phyloP scores from a whole-genome alignment of 2,329 filamentous ascomycete genomes.

The Fusarium tjaetaba region DNA sequence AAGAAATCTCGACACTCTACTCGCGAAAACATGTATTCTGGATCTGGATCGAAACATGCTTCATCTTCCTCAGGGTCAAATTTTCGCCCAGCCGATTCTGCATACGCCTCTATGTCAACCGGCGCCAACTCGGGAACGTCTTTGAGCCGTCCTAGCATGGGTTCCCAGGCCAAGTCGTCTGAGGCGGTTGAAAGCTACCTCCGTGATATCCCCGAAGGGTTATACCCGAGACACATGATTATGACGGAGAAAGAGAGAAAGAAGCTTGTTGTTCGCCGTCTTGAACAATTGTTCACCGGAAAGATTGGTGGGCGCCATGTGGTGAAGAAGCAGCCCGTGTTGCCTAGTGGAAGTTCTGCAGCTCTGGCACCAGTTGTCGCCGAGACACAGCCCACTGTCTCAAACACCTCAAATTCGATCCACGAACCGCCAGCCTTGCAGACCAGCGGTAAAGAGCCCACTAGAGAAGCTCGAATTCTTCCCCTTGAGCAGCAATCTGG shows the following conservation, averaged over 20 bases:
- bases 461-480: conserved; percentile 62
- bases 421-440: conserved; percentile 51
- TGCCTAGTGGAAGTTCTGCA: conserved; percentile 19
- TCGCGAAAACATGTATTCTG: conserved; percentile 53
- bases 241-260: conserved; percentile 81
- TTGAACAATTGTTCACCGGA: conserved; percentile 86
- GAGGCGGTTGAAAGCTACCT: conserved; percentile 75
- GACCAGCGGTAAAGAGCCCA: conserved; percentile 41
- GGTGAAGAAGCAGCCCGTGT: conserved; percentile 36
- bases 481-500: conserved; percentile 44
- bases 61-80: conserved; percentile 64
- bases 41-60: conserved; percentile 60
- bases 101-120: conserved; percentile 74
- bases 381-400: conserved; percentile 37
- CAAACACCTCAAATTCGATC: conserved; percentile 2
- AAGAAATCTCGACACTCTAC: conserved; percentile 55
- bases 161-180: conserved; percentile 52
- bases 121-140: conserved; percentile 57
- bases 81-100: conserved; percentile 66
- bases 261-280: conserved; percentile 76
- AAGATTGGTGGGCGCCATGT: conserved; percentile 61
- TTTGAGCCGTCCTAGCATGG: conserved; percentile 50
- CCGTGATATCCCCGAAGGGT: conserved; percentile 75
- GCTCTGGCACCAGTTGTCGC: conserved; percentile 40
- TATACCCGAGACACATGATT: conserved; percentile 68